Evolutionary conservation across 768 basidiomycete genomes (phyloP).

Genomic region (Boletus sensibilis): DNA sequence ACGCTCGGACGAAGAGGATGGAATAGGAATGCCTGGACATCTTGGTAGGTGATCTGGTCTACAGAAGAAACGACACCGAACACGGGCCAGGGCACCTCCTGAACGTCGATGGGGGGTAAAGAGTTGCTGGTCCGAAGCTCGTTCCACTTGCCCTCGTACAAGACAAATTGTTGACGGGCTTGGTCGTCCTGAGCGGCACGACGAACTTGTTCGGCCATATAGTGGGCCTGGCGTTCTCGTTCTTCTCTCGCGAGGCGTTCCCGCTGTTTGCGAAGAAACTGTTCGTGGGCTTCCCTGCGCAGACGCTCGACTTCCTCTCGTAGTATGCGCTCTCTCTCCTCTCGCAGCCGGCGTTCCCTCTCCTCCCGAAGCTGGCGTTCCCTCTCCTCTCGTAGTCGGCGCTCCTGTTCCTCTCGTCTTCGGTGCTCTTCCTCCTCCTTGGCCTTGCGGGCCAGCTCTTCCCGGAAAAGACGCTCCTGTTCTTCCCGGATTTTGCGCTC

Average conservation of each 20-base stretch:
- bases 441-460: constrained; percentile 6
- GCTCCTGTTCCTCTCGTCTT: constrained; percentile 13
- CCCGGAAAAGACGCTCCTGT: constrained; percentile 16
- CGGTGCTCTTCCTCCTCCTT: constrained; percentile 16
- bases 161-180: constrained; percentile 10
- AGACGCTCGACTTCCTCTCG: constrained; percentile 19
- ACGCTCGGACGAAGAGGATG: constrained; percentile 32
- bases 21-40: constrained; percentile 41
- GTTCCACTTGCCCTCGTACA: constrained; percentile 40
- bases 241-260: constrained; percentile 22
- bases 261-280: constrained; percentile 7
- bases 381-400: neutral
- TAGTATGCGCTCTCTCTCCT: constrained; percentile 2
- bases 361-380: constrained; percentile 11
- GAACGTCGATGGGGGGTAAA: constrained; percentile 25
- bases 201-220: constrained; percentile 21
- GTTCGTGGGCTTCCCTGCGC: constrained; percentile 6
- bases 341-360: constrained; percentile 11
- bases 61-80: constrained; percentile 22
- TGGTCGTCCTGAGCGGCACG: constrained; percentile 8
- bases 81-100: constrained; percentile 47
- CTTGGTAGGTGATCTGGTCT: constrained; percentile 36
- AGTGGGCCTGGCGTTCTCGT: constrained; percentile 20
- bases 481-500: constrained; percentile 26
- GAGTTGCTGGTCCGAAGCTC: constrained; percentile 28